Base-by-base conservation (phyloP, 192 early-diverging fungal genomes). In the Cladochytrium replicatum region DNA sequence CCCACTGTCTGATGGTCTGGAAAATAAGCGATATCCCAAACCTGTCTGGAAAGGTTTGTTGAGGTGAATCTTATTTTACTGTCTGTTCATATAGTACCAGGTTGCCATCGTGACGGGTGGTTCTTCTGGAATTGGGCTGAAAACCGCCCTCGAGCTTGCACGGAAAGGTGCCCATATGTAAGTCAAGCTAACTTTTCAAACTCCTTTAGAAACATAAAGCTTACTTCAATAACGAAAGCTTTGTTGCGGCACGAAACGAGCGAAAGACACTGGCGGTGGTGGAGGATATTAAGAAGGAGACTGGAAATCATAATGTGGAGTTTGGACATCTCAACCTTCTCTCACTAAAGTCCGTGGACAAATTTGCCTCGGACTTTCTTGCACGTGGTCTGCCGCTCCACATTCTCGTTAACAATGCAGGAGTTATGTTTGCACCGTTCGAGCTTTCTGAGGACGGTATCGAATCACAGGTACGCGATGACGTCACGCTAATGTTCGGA, bases 331-430 rank as follows among this genome's bases (percentile, higher is more conserved):
- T 65, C 19, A 58, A 65, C n/a, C 43, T 65, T 15, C 9, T 47
- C 7, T 34, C 43, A 21, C 41, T 65, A n/a, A 21, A 27, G 7
- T 46, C 48, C 0, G 58, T 65, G 15, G 30, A 49, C 13, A 52
- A 45, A 2, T 55, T 55, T 50, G 51, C 41, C 19, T 38, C 7
- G 15, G 24, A 30, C n/a, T 64, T 39, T 27, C 37, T 47, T 25
- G 43, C 40, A 6, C 31, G 41, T 15, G 50, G 51, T n/a, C 40
- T n/a, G 21, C 11, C 37, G 1, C 25, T 64, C 3, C 31, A 64
- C 38, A 22, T 64, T 19, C 45, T 64, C 32, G 44, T 64, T 41
- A 64, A 64, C 44, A 64, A 64, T 22, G 62, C 62, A 5, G 62
- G 56, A 32, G 58, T 58, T 7, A 43, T n/a, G n/a, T n/a, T n/a